Conservation (phyloP, 2,329 filamentous ascomycete genomes). For the Torrubiella hemipterigena region DNA sequence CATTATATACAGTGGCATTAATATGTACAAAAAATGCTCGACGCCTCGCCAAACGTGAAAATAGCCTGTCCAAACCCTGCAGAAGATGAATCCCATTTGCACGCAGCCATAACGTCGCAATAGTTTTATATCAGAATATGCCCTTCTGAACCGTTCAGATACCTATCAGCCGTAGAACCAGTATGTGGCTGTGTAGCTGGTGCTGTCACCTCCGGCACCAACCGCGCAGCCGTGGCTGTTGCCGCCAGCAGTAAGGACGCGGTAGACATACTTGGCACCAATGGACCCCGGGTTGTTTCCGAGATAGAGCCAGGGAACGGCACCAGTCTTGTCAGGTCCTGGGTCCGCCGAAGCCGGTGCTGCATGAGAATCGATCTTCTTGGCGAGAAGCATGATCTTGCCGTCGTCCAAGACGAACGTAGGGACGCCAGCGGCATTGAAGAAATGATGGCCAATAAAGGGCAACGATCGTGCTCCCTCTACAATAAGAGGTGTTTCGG, state of each 20-base stretch:
- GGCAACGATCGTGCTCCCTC: conserved; percentile 21
- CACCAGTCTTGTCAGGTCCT: conserved; percentile 35
- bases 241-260: conserved; percentile 43
- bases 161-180: conserved; percentile 37
- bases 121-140: too few species aligned
- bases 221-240: conserved; percentile 27
- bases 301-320: conserved; percentile 44
- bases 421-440: conserved; percentile 40
- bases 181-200: conserved; percentile 45
- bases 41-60: too few species aligned
- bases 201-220: conserved; percentile 32
- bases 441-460: conserved; percentile 56
- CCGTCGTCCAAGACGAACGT: conserved; percentile 43
- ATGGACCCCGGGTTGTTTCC: conserved; percentile 24
- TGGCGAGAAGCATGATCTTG: conserved; percentile 26
- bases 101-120: too few species aligned
- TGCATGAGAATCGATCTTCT: conserved; percentile 34
- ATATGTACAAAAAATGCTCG: too few species aligned
- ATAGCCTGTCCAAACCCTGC: too few species aligned
- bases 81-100: too few species aligned
- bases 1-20: too few species aligned
- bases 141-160: too few species aligned
- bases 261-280: conserved; percentile 34
- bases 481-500: conserved; percentile 25
- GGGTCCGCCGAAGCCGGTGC: conserved; percentile 37